These are phyloP conservation scores for Cercospora brassicicola DNA, from an alignment of 2,329 filamentous ascomycete species.

Conservation along the genomic window DNA sequence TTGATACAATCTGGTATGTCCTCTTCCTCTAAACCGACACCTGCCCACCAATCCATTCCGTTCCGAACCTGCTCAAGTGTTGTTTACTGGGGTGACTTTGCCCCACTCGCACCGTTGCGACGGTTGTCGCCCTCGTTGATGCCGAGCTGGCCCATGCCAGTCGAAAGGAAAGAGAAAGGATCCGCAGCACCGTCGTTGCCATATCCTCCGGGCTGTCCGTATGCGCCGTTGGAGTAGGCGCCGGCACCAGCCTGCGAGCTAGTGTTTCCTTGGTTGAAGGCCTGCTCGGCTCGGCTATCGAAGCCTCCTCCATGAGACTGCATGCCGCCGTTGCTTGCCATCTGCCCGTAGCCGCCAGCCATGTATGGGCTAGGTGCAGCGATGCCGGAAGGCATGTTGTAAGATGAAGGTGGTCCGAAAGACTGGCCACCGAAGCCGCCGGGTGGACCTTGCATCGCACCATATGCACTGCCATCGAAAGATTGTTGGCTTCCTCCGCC, in stretches of 20 bases:
- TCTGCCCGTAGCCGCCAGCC: conserved; percentile 67
- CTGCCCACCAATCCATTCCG: background rate
- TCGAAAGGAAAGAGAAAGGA: conserved; percentile 76
- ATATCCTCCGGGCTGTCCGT: conserved; percentile 43
- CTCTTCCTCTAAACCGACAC: conserved; percentile 2
- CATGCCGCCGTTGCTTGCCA: conserved; percentile 65
- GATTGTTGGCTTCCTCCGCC: conserved; percentile 48
- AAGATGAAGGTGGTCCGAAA: conserved; percentile 85
- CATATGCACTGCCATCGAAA: conserved; percentile 30
- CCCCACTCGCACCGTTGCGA: conserved; percentile 42
- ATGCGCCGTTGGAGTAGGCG: conserved; percentile 63
- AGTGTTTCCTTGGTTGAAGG: conserved; percentile 76
- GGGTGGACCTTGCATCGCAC: conserved; percentile 58
- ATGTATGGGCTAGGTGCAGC: conserved; percentile 79
- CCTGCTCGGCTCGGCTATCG: conserved; percentile 90
- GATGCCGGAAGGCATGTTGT: conserved; percentile 82
- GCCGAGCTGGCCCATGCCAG: conserved; percentile 69
- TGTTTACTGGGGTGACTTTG: conserved; percentile 39
- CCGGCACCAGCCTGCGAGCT: conserved; percentile 67
- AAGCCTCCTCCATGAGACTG: conserved; percentile 74
- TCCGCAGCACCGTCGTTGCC: conserved; percentile 62
- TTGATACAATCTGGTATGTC: conserved; percentile 27
- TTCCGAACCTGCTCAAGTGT: background rate
- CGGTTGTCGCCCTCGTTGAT: conserved; percentile 59
- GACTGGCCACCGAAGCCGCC: conserved; percentile 66